Conservation (phyloP, 1,284 basidiomycete species). For the Tilletiopsis washingtonensis region DNA sequence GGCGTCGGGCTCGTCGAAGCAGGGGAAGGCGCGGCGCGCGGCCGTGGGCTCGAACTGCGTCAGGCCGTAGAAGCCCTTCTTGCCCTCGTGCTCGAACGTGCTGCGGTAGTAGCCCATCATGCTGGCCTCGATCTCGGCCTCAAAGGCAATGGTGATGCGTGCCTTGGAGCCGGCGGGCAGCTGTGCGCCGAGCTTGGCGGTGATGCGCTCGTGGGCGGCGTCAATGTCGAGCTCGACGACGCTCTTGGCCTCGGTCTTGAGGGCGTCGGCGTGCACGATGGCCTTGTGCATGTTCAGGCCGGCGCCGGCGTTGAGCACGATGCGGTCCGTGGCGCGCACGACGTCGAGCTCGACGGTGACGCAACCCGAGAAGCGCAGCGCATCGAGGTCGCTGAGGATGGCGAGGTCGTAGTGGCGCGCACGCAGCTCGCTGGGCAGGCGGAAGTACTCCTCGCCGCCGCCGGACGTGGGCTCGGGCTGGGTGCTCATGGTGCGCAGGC, state of each 20-base stretch:
- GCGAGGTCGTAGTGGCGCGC: slow-evolving; percentile 75
- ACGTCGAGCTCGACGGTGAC: slow-evolving; percentile 72
- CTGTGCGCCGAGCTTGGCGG: slow-evolving; percentile 26
- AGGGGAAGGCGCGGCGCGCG: slow-evolving; percentile 57
- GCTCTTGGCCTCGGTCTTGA: slow-evolving; percentile 56
- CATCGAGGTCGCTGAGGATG: slow-evolving; percentile 69
- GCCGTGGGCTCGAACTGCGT: slow-evolving; percentile 65
- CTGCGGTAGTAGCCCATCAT: slow-evolving; percentile 49
- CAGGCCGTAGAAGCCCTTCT: slow-evolving; percentile 47
- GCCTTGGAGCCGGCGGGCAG: slow-evolving; percentile 37
- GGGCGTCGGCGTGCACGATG: slow-evolving; percentile 58
- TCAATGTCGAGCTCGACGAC: slow-evolving; percentile 51
- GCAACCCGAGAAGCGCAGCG: slow-evolving; percentile 66
- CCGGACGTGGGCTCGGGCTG: too few relatives aligned
- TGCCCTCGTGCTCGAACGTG: slow-evolving; percentile 48
- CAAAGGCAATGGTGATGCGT: slow-evolving; percentile 32
- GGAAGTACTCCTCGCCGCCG: slow-evolving; percentile 50
- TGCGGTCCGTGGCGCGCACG: slow-evolving; percentile 55
- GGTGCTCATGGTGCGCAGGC: too few relatives aligned
- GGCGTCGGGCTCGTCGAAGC: slow-evolving; percentile 85
- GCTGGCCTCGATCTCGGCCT: slow-evolving; percentile 33
- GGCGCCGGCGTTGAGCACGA: slow-evolving; percentile 51
- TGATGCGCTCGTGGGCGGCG: slow-evolving; percentile 28
- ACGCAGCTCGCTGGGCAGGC: slow-evolving; percentile 66
- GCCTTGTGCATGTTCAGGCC: slow-evolving; percentile 64